These are phyloP conservation scores for Hygrophila difformis DNA, from an alignment of 257 asterid genomes.

Conservation along the genomic window DNA sequence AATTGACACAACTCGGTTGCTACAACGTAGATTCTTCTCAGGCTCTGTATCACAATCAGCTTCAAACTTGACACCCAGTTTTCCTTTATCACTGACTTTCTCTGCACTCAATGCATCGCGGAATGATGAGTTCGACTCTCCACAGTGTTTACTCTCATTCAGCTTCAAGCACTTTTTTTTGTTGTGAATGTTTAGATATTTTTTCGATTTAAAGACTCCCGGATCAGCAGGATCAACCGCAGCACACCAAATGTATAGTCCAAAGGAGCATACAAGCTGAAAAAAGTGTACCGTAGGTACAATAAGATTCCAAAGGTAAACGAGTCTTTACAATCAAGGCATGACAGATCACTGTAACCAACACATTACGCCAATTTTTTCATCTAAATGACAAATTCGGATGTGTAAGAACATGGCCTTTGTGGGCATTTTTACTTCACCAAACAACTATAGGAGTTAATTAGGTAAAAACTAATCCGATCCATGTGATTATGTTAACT, in stretches of 20 bases:
- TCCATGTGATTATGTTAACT: too few species aligned
- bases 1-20: slow-evolving; percentile 23
- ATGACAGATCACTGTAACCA: neutral
- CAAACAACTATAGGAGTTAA: too few species aligned
- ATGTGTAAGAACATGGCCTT: too few species aligned
- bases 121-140: slow-evolving; percentile 54
- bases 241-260: slow-evolving; percentile 94
- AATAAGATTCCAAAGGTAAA: too few species aligned
- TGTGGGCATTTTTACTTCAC: too few species aligned
- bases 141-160: slow-evolving; percentile 39
- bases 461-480: too few species aligned
- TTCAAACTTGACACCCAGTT: slow-evolving; percentile 24
- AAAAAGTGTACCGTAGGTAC: slow-evolving; percentile 7
- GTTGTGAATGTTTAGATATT: slow-evolving; percentile 48
- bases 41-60: slow-evolving; percentile 29
- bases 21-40: slow-evolving; percentile 23
- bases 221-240: slow-evolving; percentile 93
- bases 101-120: slow-evolving; percentile 38
- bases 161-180: slow-evolving; percentile 32
- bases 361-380: neutral
- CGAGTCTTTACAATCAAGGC: neutral
- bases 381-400: slow-evolving; percentile 3
- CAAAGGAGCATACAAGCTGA: slow-evolving; percentile 67
- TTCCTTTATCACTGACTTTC: slow-evolving; percentile 29
- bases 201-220: slow-evolving; percentile 82